Evolutionary conservation across 2,329 filamentous ascomycete species (phyloP).

Genomic region (Diplodia seriata): DNA sequence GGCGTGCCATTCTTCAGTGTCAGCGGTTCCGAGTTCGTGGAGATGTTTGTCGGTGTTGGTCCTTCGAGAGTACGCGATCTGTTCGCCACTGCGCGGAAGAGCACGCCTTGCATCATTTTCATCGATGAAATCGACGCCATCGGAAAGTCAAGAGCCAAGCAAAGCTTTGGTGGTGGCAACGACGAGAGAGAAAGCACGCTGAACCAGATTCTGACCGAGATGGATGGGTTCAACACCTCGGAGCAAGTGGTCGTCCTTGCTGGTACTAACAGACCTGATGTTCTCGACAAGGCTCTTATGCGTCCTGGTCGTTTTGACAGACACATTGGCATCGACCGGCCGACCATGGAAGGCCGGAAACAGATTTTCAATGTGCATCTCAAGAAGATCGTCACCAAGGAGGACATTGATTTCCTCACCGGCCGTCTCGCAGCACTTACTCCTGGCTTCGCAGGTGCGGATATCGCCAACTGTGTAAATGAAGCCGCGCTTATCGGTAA

Average conservation of each 20-base stretch:
- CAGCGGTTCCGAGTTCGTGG: conserved; percentile 97
- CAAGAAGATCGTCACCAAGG: conserved; percentile 90
- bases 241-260: conserved; percentile 97
- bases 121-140: conserved; percentile 99
- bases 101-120: conserved; percentile 97
- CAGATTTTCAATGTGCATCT: conserved; percentile 97
- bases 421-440: conserved; percentile 91
- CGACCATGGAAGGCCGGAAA: conserved; percentile 94
- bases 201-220: conserved; percentile 98
- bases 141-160: conserved; percentile 85
- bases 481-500: conserved; percentile 94
- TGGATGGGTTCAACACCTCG: conserved; percentile 98
- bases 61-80: conserved; percentile 93
- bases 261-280: conserved; percentile 93
- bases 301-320: conserved; percentile 95
- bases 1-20: conserved; percentile 98
- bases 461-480: conserved; percentile 98
- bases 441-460: conserved; percentile 94
- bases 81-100: conserved; percentile 93
- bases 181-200: conserved; percentile 96
- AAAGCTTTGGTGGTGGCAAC: conserved; percentile 86
- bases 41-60: conserved; percentile 99
- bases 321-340: conserved; percentile 92
- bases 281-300: conserved; percentile 95
- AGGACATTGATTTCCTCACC: conserved; percentile 85